Evolutionary conservation across 768 basidiomycete genomes (phyloP).

Genomic region (Psilocybe subaeruginosa): DNA sequence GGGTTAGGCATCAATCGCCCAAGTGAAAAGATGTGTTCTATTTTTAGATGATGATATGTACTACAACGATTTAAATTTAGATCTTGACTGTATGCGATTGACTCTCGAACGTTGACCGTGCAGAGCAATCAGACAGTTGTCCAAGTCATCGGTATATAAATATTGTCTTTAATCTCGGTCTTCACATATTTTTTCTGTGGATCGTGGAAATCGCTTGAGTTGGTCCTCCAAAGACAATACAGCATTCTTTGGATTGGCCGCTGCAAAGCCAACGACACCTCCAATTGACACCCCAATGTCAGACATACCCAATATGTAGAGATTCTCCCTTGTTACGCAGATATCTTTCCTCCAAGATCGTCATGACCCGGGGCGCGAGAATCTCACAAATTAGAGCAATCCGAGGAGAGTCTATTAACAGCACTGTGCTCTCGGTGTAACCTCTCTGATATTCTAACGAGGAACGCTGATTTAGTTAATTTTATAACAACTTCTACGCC

Average conservation of each 20-base stretch:
- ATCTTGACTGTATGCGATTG: not conserved
- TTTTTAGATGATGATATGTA: not conserved
- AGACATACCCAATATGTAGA: not conserved
- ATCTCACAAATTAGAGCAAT: conserved; percentile 3
- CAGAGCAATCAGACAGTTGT: not conserved
- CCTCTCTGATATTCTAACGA: conserved; percentile 4
- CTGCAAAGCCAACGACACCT: not conserved
- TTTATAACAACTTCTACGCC: not conserved
- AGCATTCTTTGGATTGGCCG: not conserved
- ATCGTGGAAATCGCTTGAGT: not conserved
- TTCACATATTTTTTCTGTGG: not conserved
- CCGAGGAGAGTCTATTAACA: conserved; percentile 7
- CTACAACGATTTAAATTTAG: not conserved
- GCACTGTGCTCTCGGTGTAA: conserved; percentile 12
- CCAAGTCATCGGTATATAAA: not conserved
- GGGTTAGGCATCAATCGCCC: not conserved
- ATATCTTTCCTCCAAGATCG: not conserved
- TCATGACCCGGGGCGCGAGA: not conserved
- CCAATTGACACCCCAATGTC: too few species aligned
- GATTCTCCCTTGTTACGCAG: not conserved
- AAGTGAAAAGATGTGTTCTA: not conserved
- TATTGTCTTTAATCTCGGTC: not conserved
- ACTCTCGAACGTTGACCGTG: not conserved
- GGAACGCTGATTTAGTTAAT: not conserved
- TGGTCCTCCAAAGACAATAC: not conserved